Conservation (phyloP, 2,329 filamentous ascomycete genomes). For the Blastomyces gilchristii region DNA sequence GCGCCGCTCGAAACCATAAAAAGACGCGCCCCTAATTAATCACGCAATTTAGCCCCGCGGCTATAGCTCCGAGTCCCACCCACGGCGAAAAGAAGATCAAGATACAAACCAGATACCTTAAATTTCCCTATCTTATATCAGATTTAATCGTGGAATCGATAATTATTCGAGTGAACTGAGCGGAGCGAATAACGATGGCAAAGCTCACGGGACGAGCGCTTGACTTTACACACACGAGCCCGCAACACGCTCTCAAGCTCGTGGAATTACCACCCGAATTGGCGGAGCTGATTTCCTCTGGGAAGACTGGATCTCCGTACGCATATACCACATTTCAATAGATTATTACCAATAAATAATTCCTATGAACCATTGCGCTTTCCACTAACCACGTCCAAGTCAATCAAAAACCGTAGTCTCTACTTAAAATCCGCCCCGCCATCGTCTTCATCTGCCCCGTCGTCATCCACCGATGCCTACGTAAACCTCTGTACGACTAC, state of each 20-base stretch:
- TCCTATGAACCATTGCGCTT: background rate
- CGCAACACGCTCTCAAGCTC: constrained; percentile 46
- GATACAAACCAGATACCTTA: background rate
- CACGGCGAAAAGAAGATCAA: background rate
- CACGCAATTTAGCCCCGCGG: background rate
- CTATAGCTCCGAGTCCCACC: background rate
- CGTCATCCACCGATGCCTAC: constrained; percentile 25
- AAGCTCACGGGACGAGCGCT: constrained; percentile 30
- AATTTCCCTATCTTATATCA: background rate
- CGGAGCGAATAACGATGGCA: constrained; percentile 22
- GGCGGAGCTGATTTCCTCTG: constrained; percentile 42
- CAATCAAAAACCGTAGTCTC: background rate
- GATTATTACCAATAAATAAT: background rate
- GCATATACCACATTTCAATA: constrained; percentile 5
- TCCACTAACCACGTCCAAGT: background rate
- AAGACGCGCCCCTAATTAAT: background rate
- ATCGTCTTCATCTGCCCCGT: constrained; percentile 8
- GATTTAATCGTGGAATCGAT: background rate
- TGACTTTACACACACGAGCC: constrained; percentile 32
- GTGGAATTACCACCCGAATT: constrained; percentile 52
- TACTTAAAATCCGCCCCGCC: constrained; percentile 28
- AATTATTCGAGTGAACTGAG: background rate
- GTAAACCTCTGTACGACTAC: constrained; percentile 50
- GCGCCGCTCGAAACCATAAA: background rate
- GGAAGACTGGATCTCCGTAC: constrained; percentile 24